Percentiles rank a stretch among this genome's conserved stretches.
phyloP scores from a whole-genome alignment of 2,329 filamentous ascomycete species.

The Trichophyton benhamiae region DNA sequence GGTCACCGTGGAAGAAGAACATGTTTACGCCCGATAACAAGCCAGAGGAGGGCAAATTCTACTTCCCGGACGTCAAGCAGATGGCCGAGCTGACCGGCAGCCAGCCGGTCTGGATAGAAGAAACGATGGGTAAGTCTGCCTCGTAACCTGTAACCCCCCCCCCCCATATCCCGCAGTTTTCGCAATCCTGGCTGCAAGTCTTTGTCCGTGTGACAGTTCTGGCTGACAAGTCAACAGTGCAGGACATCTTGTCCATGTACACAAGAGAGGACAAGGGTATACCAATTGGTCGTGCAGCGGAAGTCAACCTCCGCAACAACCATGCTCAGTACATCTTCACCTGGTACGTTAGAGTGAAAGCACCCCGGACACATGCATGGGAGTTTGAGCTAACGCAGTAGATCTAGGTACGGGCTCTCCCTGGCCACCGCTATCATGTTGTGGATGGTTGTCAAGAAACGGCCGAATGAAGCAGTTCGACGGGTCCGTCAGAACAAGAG shows the following conservation, averaged over 20 bases:
- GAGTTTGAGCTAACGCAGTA: neutral
- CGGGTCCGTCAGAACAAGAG: slow-evolving; percentile 65
- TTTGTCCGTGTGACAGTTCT: neutral
- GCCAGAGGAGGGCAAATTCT: slow-evolving; percentile 74
- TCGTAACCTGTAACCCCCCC: neutral
- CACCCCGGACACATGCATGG: neutral
- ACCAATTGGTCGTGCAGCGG: slow-evolving; percentile 74
- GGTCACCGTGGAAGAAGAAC: slow-evolving; percentile 93
- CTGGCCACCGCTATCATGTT: slow-evolving; percentile 87
- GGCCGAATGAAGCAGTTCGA: slow-evolving; percentile 57
- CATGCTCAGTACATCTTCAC: slow-evolving; percentile 98
- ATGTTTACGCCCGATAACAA: slow-evolving; percentile 89
- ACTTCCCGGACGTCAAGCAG: slow-evolving; percentile 84
- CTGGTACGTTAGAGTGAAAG: slow-evolving; percentile 51
- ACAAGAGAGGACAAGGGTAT: slow-evolving; percentile 69
- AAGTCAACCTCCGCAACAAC: slow-evolving; percentile 91
- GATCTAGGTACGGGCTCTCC: slow-evolving; percentile 68
- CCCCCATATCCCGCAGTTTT: too few relatives aligned
- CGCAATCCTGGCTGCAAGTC: neutral
- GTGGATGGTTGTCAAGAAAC: slow-evolving; percentile 87
- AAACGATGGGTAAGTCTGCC: slow-evolving; percentile 66
- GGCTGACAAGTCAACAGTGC: slow-evolving; percentile 40
- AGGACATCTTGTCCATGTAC: slow-evolving; percentile 63
- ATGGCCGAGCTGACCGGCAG: slow-evolving; percentile 77
- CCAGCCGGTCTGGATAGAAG: slow-evolving; percentile 87